Evolutionary conservation across 2,329 filamentous ascomycete genomes (phyloP).

Genomic region (Pseudonectria foliicola): DNA sequence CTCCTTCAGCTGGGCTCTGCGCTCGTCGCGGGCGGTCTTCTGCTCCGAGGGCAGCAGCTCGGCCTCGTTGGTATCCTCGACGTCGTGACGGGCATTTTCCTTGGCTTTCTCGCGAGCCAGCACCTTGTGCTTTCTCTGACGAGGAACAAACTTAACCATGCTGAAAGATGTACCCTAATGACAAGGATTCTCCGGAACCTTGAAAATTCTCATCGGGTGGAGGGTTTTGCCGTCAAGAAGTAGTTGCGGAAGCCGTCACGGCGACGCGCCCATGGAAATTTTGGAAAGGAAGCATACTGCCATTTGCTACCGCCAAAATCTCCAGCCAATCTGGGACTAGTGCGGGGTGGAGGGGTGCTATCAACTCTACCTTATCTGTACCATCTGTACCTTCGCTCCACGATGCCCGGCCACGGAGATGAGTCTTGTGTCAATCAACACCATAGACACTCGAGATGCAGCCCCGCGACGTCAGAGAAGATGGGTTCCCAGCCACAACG

Average conservation of each 20-base stretch:
- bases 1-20: conserved; percentile 48
- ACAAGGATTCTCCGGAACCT: too few relatives aligned
- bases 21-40: conserved; percentile 48
- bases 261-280: conserved; percentile 25
- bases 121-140: conserved; percentile 62
- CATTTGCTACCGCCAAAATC: conserved; percentile 28
- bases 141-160: conserved; percentile 54
- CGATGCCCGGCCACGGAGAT: background rate
- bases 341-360: conserved; percentile 23
- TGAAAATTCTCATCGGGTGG: too few relatives aligned
- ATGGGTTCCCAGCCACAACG: conserved; percentile 62
- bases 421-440: conserved; percentile 1
- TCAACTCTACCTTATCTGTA: conserved; percentile 8
- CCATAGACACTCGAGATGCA: conserved; percentile 29
- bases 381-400: too few relatives aligned
- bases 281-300: conserved; percentile 28
- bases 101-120: conserved; percentile 54
- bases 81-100: conserved; percentile 34
- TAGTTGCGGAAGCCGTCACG: conserved; percentile 6
- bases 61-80: conserved; percentile 28
- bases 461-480: conserved; percentile 33
- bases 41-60: conserved; percentile 24
- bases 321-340: conserved; percentile 26
- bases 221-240: conserved; percentile 10
- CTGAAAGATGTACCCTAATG: conserved; percentile 1